Evolutionary conservation across 257 asterid species (phyloP), one percentile per base, ranked within the genome.

Genomic region (Petunia secreta): DNA sequence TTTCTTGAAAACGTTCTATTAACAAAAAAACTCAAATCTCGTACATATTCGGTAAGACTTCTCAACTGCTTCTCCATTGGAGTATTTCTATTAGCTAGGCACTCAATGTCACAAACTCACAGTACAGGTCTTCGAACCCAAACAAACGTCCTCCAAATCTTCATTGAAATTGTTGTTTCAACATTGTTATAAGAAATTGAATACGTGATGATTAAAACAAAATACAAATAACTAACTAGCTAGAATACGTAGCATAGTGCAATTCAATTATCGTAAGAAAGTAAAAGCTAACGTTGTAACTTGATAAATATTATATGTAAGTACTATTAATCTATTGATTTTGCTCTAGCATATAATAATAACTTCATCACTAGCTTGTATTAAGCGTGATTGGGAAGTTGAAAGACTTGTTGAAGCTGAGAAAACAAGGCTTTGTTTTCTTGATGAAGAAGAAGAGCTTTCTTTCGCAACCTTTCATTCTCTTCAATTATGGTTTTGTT

Each of bases 401-500:
- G 73, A 60, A 44, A 54, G 36, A 68, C 37, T 25, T 74, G 76
- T 36, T 79, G 88, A 59, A 81, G 71, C 43, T 81, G 83, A 75
- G 81, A 77, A 11, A 52, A 79, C 85, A 87, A 50, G 7, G 16
- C 66, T 73, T 73, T 75, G 60, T 87, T 85, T 77, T 87, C 88
- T 52, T 85, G 90, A 58, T 85, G 80, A 79, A 87, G 88, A 16
- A 67, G 63, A 77, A 58, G 6, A 44, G 87, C 87, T 77, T 77
- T 83, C 62, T 79, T 81, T 15, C 82, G 63, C 4, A 87, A 80
- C 43, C 71, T 77, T 53, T 83, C 83, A 79, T 87, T 87, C 82
- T 87, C 88, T 71, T 85, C 84, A 73, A 77, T 52, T 11, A 87
- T 87, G 63, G 59, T 77, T 79, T 81, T 79, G 86, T 87, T 85